Percentiles rank a stretch among this genome's conserved stretches.
Evolutionary conservation across 257 asterid species (phyloP).

Genomic region (Coffea canephora): DNA sequence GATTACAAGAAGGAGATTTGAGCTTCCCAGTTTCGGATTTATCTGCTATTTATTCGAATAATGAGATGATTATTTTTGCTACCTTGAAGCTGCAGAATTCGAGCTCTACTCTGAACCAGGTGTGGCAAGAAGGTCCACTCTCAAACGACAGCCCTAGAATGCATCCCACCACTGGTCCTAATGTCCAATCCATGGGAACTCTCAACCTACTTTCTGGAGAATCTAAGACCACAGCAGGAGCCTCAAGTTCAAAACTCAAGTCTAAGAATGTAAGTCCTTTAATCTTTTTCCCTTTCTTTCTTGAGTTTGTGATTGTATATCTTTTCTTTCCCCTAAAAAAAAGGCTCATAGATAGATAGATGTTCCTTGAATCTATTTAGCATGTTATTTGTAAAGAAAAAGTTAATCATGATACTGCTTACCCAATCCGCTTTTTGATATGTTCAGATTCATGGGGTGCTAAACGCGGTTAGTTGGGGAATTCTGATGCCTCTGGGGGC

Average conservation of each 20-base stretch:
- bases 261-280: constrained; percentile 38
- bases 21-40: constrained; percentile 73
- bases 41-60: constrained; percentile 47
- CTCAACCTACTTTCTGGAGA: constrained; percentile 63
- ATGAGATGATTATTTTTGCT: constrained; percentile 61
- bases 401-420: background rate
- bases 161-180: constrained; percentile 44
- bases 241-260: constrained; percentile 24
- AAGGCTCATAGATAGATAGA: no score
- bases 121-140: constrained; percentile 93
- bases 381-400: background rate
- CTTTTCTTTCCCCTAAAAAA: background rate
- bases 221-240: constrained; percentile 33
- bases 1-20: constrained; percentile 52
- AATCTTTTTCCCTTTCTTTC: background rate
- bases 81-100: constrained; percentile 50
- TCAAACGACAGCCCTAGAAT: constrained; percentile 55
- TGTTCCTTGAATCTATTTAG: background rate
- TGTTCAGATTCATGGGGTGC: constrained; percentile 72
- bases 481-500: constrained; percentile 74
- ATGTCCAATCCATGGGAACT: constrained; percentile 54
- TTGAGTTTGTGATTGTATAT: background rate
- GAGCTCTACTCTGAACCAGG: constrained; percentile 60
- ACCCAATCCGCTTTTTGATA: background rate
- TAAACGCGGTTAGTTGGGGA: constrained; percentile 84